These are phyloP conservation scores for Annulohypoxylon moriforme DNA, from an alignment of 495 filamentous ascomycete species.

Conservation along the genomic window DNA sequence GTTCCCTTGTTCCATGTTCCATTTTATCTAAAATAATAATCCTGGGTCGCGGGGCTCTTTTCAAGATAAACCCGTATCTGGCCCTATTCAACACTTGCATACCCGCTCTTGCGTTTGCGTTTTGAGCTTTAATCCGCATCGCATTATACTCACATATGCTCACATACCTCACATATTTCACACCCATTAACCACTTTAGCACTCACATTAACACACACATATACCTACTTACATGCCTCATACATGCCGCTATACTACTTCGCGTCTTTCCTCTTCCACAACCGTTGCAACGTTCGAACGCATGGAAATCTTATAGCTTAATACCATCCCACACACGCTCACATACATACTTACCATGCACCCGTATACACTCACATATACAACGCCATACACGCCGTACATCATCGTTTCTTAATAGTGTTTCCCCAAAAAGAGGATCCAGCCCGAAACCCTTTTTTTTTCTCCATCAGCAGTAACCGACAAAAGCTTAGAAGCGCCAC, in stretches of 20 bases:
- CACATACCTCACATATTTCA: background rate
- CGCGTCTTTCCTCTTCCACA: conserved; percentile 14
- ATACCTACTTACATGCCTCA: background rate
- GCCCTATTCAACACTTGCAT: conserved; percentile 46
- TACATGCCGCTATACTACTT: conserved; percentile 36
- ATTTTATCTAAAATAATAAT: conserved; percentile 27
- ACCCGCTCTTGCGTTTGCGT: conserved; percentile 46
- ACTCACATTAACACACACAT: conserved; percentile 3
- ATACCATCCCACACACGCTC: background rate
- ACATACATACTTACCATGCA: conserved; percentile 7
- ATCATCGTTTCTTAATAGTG: conserved; percentile 13
- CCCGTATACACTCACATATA: background rate
- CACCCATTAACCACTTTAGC: conserved; percentile 4
- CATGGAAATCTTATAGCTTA: conserved; percentile 17
- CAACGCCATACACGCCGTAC: conserved; percentile 7
- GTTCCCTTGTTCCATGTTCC: background rate
- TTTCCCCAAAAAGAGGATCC: conserved; percentile 19
- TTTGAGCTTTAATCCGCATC: conserved; percentile 35
- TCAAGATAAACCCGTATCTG: conserved; percentile 45
- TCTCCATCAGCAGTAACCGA: conserved; percentile 10
- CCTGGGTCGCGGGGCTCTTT: conserved; percentile 38
- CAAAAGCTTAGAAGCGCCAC: conserved; percentile 23
- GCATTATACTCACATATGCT: conserved; percentile 29
- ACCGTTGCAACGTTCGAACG: conserved; percentile 33
- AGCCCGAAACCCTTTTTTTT: conserved; percentile 30